Conservation (phyloP, 225 moss, liverwort and hornwort species). For the Bryoerythrophyllum caledonicum region DNA sequence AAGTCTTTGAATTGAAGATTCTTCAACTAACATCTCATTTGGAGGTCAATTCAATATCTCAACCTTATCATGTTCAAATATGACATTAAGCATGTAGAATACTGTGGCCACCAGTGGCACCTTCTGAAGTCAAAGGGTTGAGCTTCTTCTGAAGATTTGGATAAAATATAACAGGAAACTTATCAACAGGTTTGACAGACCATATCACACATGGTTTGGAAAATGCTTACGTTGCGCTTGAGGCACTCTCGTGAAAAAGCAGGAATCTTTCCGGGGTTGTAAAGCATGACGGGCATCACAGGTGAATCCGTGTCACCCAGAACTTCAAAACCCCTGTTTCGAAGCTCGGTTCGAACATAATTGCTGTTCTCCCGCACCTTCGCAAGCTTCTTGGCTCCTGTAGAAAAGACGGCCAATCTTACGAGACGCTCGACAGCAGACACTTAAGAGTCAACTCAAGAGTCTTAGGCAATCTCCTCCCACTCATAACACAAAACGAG, state of each 20-base stretch:
- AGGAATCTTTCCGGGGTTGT: conserved; percentile 96
- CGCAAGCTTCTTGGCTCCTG: conserved; percentile 84
- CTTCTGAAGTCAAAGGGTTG: too few species aligned
- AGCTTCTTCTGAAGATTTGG: too few species aligned
- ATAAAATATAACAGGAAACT: too few species aligned
- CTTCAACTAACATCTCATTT: too few species aligned
- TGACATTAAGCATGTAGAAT: too few species aligned
- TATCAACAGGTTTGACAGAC: not conserved
- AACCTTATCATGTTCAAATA: too few species aligned
- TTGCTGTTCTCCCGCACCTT: conserved; percentile 92
- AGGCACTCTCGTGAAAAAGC: conserved; percentile 97
- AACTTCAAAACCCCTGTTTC: conserved; percentile 91
- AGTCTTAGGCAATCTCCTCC: not conserved
- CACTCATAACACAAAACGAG: not conserved
- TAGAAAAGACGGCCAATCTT: conserved; percentile 1
- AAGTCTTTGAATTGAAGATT: too few species aligned
- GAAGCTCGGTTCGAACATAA: conserved; percentile 78
- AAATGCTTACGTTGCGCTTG: conserved; percentile 76
- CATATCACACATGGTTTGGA: not conserved
- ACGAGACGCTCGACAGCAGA: not conserved
- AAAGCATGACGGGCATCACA: conserved; percentile 98
- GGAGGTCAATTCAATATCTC: too few species aligned
- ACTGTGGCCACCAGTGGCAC: too few species aligned
- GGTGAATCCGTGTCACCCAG: conserved; percentile 92
- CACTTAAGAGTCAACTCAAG: not conserved